Evolutionary conservation across 2,329 filamentous ascomycete genomes (phyloP), one percentile per base, ranked within the genome.

Genomic region (Alternaria hordeiaustralica): DNA sequence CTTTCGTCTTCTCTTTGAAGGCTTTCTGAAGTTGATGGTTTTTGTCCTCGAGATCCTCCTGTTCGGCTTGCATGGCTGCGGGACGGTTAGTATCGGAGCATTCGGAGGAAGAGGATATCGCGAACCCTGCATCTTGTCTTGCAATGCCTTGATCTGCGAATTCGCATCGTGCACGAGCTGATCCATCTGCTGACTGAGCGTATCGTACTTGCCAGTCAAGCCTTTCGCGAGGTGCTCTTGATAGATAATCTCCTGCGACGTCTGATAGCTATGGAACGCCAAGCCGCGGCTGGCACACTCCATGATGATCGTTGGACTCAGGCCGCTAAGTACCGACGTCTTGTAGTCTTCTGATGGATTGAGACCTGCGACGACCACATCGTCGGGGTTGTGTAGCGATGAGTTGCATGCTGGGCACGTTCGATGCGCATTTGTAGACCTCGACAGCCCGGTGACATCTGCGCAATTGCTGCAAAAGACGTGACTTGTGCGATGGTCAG

Each of bases 301-400:
- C 86, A 97, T 93, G 67, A 97, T 92, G 28, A 90, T 85, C 33
- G 86, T 90, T 1, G 95, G 95, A 64, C 89, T 92, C 1, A 97
- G 82, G 0, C 95, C 95, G 73, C 92, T 93, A 11, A 97, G 84
- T 0, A 96, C 87, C 64, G 90, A 94, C 0, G 92, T 93, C 79
- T 97, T 97, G 84, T 96, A 97, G 69, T 96, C 93, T 73, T 97
- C 94, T 0, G 89, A 90, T 0, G 93, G 93, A 64, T 90, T 92
- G 44, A 97, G 84, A 28, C 89, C 86, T 1, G 90, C 87, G 20
- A 90, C 84, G 10, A 92, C 88, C 5, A 89, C 92, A 81, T 96
- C 93, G 70, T 96, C 91, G 0, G 88, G 88, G 66, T 90, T 91
- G 8, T 83, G 82, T 3, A 97, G 85, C 9, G 85, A 84, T 3